Base-by-base conservation (phyloP, 2,329 filamentous ascomycete genomes). In the Cercospora sp. region DNA sequence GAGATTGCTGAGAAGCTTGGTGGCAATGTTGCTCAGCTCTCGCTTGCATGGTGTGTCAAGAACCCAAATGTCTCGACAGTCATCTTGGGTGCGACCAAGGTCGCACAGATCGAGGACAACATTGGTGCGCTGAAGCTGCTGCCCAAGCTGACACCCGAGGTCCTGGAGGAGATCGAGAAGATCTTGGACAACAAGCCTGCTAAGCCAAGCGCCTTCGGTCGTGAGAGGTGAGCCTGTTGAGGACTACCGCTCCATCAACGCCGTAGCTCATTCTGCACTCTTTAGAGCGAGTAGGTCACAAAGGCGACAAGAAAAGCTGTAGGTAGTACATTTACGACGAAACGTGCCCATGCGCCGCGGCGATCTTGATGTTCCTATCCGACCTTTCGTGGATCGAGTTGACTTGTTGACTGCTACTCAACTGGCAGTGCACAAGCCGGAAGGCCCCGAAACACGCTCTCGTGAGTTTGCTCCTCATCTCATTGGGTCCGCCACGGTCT, bases 21-120 rank as follows among this genome's bases (percentile, higher is more conserved):
- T 65, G 83, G 79, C 67, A 84, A 76, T 33, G 80, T 79, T 8
- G 77, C 84, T 3, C 84, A 87, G 67, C 81, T 89, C 7, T 82
- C 85, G n/a, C 79, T 89, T 36, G 87, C 87, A 0, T 89, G 87
- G 87, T 75, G 74, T 59, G 80, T 86, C 30, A 87, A 85, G 79
- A 89, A 89, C 75, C 80, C 82, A 33, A 85, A 88, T 67, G 87
- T 89, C 63, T 67, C 64, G 71, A 85, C 84, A 0, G 85, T 87
- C 72, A 88, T 88, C 63, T 80, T 86, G 8, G 85, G 86, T 53
- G 83, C 83, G 3, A 83, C 82, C 20, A 84, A 84, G 76, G 78
- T 81, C 26, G 48, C 70, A 2, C 83, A 85, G 76, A 80, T 85
- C 64, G 78, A 80, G 67, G 83, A 84, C 76, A 84, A 84, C 76